These are phyloP conservation scores for Ophiocytium majus DNA, from an alignment of 352 stramenopile genomes.

Conservation along the genomic window DNA sequence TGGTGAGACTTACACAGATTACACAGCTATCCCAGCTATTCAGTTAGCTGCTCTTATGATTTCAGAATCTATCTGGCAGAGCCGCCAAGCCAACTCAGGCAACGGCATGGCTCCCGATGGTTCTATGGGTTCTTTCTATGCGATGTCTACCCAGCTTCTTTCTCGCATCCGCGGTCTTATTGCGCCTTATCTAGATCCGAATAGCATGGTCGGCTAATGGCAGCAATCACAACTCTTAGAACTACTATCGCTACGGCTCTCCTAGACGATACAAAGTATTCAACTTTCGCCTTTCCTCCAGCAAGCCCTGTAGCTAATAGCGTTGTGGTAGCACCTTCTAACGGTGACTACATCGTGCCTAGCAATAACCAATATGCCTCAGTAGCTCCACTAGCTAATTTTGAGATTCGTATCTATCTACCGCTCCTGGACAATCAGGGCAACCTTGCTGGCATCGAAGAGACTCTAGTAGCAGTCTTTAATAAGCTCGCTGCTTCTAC, in stretches of 20 bases:
- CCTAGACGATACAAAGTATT: slow-evolving; percentile 14
- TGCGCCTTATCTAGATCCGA: slow-evolving; percentile 11
- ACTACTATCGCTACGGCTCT: neutral
- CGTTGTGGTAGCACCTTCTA: neutral
- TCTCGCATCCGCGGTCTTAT: neutral
- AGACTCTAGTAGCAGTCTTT: neutral
- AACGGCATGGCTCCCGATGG: neutral
- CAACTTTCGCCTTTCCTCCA: neutral
- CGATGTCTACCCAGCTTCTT: neutral
- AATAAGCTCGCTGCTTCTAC: neutral
- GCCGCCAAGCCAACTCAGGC: neutral
- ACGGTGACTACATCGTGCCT: neutral
- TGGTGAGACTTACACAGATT: slow-evolving; percentile 9
- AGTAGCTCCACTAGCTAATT: neutral
- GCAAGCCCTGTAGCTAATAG: slow-evolving; percentile 2
- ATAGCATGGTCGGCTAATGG: neutral
- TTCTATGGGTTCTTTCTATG: neutral
- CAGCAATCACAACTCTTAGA: neutral
- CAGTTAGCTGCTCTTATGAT: slow-evolving; percentile 5
- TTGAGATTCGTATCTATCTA: neutral
- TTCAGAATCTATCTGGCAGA: neutral
- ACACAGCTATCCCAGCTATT: slow-evolving; percentile 3
- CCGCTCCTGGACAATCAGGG: neutral
- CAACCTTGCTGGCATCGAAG: slow-evolving; percentile 1
- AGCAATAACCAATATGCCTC: neutral